phyloP scores from a whole-genome alignment of 345 rosid genomes.

The Bruguiera sexangula region DNA sequence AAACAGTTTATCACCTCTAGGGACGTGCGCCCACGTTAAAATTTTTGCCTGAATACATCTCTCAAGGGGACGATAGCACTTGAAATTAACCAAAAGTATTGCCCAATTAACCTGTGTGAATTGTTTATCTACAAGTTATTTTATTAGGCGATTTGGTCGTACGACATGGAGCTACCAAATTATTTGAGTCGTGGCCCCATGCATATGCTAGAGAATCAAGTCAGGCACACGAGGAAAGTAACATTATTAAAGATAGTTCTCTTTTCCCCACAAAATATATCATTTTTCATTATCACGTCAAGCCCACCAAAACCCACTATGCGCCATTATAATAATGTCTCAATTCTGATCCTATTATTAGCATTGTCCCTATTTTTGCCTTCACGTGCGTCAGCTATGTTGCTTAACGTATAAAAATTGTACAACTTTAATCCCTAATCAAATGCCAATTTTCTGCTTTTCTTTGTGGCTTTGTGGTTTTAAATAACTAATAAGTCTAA shows the following conservation, averaged over 20 bases:
- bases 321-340: not conserved
- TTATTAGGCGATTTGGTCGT: not conserved
- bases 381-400: conserved; percentile 19
- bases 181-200: conserved; percentile 5
- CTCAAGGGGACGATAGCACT: too few species aligned
- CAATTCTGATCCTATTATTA: not conserved
- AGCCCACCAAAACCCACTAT: not conserved
- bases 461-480: too few species aligned
- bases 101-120: not conserved
- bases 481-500: too few species aligned
- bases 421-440: not conserved
- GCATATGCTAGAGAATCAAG: conserved; percentile 39
- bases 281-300: conserved; percentile 8
- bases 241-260: conserved; percentile 31
- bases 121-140: not conserved
- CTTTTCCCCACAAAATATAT: not conserved
- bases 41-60: too few species aligned
- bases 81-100: not conserved
- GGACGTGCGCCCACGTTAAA: too few species aligned
- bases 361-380: conserved; percentile 5
- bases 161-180: not conserved
- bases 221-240: conserved; percentile 62
- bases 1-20: too few species aligned
- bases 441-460: too few species aligned
- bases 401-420: not conserved